Conservation (phyloP, 768 basidiomycete species). For the Cantharellus anzutake region DNA sequence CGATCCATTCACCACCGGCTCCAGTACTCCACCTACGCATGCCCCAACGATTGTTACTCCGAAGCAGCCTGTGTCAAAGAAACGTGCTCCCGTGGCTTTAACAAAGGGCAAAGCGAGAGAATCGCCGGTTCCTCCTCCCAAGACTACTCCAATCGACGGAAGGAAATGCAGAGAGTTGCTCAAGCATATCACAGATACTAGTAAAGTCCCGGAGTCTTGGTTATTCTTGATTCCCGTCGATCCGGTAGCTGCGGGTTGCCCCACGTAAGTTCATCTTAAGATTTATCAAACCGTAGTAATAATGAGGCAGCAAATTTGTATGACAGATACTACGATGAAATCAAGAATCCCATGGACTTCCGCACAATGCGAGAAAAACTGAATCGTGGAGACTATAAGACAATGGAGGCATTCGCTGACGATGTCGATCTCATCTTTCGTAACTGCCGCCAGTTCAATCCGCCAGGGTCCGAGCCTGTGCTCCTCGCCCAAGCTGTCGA, state of each 20-base stretch:
- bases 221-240: constrained; percentile 77
- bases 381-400: constrained; percentile 42
- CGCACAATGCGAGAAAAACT: constrained; percentile 60
- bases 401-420: constrained; percentile 63
- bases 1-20: background rate
- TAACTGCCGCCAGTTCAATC: constrained; percentile 91
- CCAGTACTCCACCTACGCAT: background rate
- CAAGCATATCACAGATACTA: constrained; percentile 22
- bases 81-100: background rate
- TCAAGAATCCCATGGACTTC: constrained; percentile 85
- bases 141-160: constrained; percentile 42
- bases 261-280: constrained; percentile 47
- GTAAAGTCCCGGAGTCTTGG: constrained; percentile 40
- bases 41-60: background rate
- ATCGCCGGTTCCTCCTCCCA: constrained; percentile 13
- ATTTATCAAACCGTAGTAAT: background rate
- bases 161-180: constrained; percentile 69
- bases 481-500: constrained; percentile 58
- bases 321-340: constrained; percentile 76
- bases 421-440: constrained; percentile 69
- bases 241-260: constrained; percentile 64
- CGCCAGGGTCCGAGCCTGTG: constrained; percentile 54
- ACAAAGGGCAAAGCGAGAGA: background rate
- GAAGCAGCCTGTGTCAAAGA: background rate
- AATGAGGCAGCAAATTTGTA: background rate